Evolutionary conservation across 2,329 filamentous ascomycete species (phyloP).

Genomic region (Monosporascus cannonballus): DNA sequence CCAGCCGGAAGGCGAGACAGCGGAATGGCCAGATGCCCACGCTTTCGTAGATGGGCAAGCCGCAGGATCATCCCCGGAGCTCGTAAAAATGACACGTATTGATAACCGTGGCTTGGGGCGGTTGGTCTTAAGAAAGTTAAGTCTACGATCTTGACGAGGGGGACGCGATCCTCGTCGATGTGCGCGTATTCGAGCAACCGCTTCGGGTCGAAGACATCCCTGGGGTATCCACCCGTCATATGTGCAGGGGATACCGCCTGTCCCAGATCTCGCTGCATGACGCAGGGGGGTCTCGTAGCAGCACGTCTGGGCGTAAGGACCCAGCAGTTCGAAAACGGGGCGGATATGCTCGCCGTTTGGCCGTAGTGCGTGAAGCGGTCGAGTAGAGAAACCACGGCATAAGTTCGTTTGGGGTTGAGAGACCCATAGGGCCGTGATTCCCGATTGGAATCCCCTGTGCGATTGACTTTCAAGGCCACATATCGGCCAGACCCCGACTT

Average conservation of each 20-base stretch:
- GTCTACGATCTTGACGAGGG: no score
- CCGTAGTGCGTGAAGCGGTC: constrained; percentile 32
- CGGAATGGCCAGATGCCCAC: constrained; percentile 27
- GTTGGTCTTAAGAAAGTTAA: no score
- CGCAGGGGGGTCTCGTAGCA: no score
- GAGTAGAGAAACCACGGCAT: constrained; percentile 13
- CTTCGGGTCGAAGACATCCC: no score
- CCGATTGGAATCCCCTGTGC: no score
- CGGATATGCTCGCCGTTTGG: constrained; percentile 39
- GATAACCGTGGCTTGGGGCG: constrained; percentile 13
- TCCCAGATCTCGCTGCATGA: no score
- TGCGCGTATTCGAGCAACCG: no score
- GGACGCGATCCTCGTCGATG: no score
- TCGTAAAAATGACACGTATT: constrained; percentile 13
- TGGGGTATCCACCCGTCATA: no score
- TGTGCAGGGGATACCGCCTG: no score
- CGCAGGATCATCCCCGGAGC: constrained; percentile 23
- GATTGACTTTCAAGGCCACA: constrained; percentile 19
- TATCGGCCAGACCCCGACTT: constrained; percentile 15
- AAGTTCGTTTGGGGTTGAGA: no score
- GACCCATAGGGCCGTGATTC: no score
- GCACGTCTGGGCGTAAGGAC: constrained; percentile 29
- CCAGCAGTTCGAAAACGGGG: constrained; percentile 34
- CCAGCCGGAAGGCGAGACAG: constrained; percentile 24
- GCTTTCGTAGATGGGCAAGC: constrained; percentile 12